Percentiles rank a stretch among this genome's conserved stretches.
phyloP scores from a whole-genome alignment of 371 early-diverging fungal genomes.

The Syncephalastrum monosporum region DNA sequence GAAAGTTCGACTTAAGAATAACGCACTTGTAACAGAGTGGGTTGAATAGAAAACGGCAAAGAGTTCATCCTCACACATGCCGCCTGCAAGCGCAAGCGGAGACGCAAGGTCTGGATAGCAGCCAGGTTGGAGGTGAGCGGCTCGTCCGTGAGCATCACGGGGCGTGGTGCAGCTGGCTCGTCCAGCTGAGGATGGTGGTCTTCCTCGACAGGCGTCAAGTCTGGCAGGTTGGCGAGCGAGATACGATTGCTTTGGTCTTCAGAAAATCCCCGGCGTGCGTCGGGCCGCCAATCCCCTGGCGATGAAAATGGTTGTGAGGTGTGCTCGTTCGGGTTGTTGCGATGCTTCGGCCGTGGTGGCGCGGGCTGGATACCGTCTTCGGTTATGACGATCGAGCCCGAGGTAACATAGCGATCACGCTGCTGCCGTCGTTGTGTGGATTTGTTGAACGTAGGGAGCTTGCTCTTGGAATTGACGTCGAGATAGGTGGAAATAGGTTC shows the following conservation, averaged over 20 bases:
- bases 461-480: slow-evolving; percentile 40
- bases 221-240: slow-evolving; percentile 9
- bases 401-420: slow-evolving; percentile 26
- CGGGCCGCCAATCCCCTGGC: slow-evolving; percentile 2
- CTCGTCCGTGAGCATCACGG: slow-evolving; percentile 19
- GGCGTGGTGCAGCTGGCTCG: slow-evolving; percentile 6
- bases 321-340: slow-evolving; percentile 5
- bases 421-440: slow-evolving; percentile 22
- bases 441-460: slow-evolving; percentile 29
- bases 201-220: slow-evolving; percentile 12
- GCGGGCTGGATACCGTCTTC: slow-evolving; percentile 27
- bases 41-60: slow-evolving; percentile 28
- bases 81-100: slow-evolving; percentile 25
- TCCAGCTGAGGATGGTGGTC: not conserved
- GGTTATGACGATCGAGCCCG: slow-evolving; percentile 36
- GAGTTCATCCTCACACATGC: slow-evolving; percentile 21
- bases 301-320: slow-evolving; percentile 1
- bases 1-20: not conserved
- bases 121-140: slow-evolving; percentile 27
- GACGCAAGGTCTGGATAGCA: slow-evolving; percentile 27
- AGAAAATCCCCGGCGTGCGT: not conserved
- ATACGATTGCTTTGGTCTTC: slow-evolving; percentile 1
- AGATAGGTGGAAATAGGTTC: slow-evolving; percentile 43
- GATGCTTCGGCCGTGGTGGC: slow-evolving; percentile 3
- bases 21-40: slow-evolving; percentile 32